Evolutionary conservation across 2,329 filamentous ascomycete species (phyloP), one percentile per base, ranked within the genome.

Genomic region (Pseudopithomyces chartarum): DNA sequence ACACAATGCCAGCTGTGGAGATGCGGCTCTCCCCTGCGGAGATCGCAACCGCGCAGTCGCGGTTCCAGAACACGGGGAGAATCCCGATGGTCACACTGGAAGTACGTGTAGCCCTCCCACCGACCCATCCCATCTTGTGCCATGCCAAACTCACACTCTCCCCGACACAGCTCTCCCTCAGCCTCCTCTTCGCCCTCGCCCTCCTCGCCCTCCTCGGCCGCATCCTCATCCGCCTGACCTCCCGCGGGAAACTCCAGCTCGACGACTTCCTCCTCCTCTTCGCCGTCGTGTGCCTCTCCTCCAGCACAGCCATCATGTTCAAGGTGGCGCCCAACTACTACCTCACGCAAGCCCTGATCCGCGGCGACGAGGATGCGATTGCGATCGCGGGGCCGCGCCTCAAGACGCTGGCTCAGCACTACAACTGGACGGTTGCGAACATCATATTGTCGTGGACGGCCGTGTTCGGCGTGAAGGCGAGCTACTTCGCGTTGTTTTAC

Each of bases 381-480:
- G 17, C 29, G 6, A 36, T 51, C 13, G 33, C 33, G 23, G 20
- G 34, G 12, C 23, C 32, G 3, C 40, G 40, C 3, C 7, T 46
- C 3, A 3, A 11, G 7, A 33, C 42, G 12, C 33, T 54, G 4
- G 10, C 34, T 20, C 23, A 33, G n/a, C 52, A 54, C 26, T 48
- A 34, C 20, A 48, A 54, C 26, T 54, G 44, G 47, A 22, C n/a
- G 22, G 43, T 59, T 39, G 57, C 60, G 17, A 58, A 57, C 17
- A 42, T 49, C 12, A 34, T 64, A 6, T 32, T 56, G 4, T 36
- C 43, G 11, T 56, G 54, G 54, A 32, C 48, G 8, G 23, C 20
- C 5, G 22, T 56, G 3, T 52, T 46, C 26, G 19, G 19, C 7
- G 54, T 56, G 2, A 56, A 52, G 15, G 38, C 29, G 5, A 52